These are phyloP conservation scores for Syzygium malaccense DNA, from an alignment of 441 rosid species.

Conservation along the genomic window DNA sequence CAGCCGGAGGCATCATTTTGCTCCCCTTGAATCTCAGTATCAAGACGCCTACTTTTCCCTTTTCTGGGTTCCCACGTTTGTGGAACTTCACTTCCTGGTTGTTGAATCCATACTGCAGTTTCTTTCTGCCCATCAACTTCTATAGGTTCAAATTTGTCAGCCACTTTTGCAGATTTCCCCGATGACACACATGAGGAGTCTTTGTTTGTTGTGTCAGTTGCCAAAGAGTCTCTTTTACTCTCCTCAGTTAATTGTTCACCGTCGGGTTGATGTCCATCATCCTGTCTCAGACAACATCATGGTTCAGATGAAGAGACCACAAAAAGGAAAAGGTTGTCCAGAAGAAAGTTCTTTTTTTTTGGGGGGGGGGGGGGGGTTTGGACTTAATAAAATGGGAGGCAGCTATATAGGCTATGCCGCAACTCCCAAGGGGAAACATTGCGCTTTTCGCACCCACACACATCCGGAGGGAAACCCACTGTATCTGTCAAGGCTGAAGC, in stretches of 20 bases:
- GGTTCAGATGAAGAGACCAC: background rate
- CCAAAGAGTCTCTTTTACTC: slow-evolving; percentile 32
- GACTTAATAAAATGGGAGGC: background rate
- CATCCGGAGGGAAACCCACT: background rate
- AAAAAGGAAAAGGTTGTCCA: background rate
- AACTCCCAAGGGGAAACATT: background rate
- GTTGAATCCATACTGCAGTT: slow-evolving; percentile 85
- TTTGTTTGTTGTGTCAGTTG: slow-evolving; percentile 21
- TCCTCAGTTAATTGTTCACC: slow-evolving; percentile 36
- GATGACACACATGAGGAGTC: slow-evolving; percentile 38
- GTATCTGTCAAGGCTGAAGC: background rate
- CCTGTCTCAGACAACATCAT: slow-evolving; percentile 19
- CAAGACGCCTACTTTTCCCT: slow-evolving; percentile 52
- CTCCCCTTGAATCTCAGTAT: slow-evolving; percentile 34
- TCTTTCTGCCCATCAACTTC: slow-evolving; percentile 67
- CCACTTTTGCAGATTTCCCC: slow-evolving; percentile 41
- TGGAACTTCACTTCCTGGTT: slow-evolving; percentile 71
- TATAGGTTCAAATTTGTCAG: slow-evolving; percentile 69
- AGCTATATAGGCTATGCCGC: background rate
- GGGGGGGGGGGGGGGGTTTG: background rate
- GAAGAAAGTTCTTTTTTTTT: background rate
- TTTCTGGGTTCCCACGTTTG: slow-evolving; percentile 86
- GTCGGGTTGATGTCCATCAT: slow-evolving; percentile 10
- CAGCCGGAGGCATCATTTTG: slow-evolving; percentile 24
- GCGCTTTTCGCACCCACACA: background rate